Conservation (phyloP, 805 yeast genomes). For the Candida ipomoeae region DNA sequence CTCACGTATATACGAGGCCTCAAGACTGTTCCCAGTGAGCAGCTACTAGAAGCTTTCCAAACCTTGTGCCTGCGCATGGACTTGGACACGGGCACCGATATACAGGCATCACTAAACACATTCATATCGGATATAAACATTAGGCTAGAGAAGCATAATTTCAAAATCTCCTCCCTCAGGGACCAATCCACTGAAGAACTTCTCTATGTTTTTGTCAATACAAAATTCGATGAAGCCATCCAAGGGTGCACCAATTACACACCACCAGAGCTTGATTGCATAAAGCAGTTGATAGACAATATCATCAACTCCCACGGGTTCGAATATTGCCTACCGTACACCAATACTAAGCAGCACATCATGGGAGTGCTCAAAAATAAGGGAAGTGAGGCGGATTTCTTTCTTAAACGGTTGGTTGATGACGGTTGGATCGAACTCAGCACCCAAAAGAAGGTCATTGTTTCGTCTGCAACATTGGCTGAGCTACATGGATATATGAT, state of each 20-base stretch:
- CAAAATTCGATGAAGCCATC: constrained; percentile 37
- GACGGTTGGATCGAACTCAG: constrained; percentile 52
- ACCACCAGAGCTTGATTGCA: constrained; percentile 36
- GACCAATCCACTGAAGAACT: constrained; percentile 32
- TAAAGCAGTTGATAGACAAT: constrained; percentile 45
- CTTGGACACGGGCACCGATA: constrained; percentile 8
- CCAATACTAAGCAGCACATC: constrained; percentile 32
- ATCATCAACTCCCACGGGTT: constrained; percentile 38
- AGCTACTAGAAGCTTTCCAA: constrained; percentile 5
- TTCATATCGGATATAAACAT: constrained; percentile 29
- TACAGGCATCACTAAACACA: constrained; percentile 6
- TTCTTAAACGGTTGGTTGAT: constrained; percentile 39
- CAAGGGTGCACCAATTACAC: constrained; percentile 34
- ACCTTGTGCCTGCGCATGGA: constrained; percentile 10
- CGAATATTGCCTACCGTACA: constrained; percentile 31
- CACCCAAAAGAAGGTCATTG: constrained; percentile 28
- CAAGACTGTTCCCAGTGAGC: constrained; percentile 7
- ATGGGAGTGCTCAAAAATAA: constrained; percentile 25
- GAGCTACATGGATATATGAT: constrained; percentile 46
- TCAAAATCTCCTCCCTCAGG: constrained; percentile 39
- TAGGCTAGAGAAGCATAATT: constrained; percentile 33
- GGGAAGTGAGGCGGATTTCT: constrained; percentile 33
- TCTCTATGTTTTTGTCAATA: constrained; percentile 40
- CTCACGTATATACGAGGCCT: constrained; percentile 16
- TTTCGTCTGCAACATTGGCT: constrained; percentile 40